Conservation (phyloP, 371 early-diverging fungal genomes). For the Lichtheimia ramosa region DNA sequence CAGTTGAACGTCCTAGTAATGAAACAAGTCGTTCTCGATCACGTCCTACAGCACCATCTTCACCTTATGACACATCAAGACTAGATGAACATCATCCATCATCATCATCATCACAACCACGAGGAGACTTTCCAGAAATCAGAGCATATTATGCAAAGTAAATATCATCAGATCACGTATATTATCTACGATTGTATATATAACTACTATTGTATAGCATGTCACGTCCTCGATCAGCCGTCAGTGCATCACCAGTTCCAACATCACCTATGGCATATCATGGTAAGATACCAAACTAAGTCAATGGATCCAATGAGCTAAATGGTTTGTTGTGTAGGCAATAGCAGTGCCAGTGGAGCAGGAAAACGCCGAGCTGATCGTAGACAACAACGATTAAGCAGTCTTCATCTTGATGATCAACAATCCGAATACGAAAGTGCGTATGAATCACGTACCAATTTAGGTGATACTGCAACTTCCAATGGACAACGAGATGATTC, state of each 20-base stretch:
- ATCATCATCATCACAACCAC: not conserved
- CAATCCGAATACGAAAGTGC: conserved; percentile 3
- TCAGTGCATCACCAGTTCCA: conserved; percentile 2
- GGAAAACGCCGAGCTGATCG: conserved; percentile 7
- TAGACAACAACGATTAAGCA: conserved; percentile 2
- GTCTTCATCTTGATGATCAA: conserved; percentile 4
- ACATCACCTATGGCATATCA: not conserved
- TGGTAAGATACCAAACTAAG: not conserved
- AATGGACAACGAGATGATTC: conserved; percentile 2
- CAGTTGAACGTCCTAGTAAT: too few relatives aligned
- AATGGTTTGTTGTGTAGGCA: not conserved
- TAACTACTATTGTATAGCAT: conserved; percentile 1
- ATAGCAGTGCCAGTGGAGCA: not conserved
- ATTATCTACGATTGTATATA: too few relatives aligned
- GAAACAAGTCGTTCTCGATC: too few relatives aligned
- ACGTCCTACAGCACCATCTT: too few relatives aligned
- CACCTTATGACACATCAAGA: too few relatives aligned
- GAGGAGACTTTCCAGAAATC: conserved; percentile 37
- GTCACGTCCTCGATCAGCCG: conserved; percentile 1
- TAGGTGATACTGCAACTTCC: not conserved
- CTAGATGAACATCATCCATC: too few relatives aligned
- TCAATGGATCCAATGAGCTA: not conserved
- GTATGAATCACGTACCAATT: not conserved
- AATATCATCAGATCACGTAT: not conserved
- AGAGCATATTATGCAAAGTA: conserved; percentile 48